Conservation (phyloP, 441 rosid genomes). For the Jatropha multifida region DNA sequence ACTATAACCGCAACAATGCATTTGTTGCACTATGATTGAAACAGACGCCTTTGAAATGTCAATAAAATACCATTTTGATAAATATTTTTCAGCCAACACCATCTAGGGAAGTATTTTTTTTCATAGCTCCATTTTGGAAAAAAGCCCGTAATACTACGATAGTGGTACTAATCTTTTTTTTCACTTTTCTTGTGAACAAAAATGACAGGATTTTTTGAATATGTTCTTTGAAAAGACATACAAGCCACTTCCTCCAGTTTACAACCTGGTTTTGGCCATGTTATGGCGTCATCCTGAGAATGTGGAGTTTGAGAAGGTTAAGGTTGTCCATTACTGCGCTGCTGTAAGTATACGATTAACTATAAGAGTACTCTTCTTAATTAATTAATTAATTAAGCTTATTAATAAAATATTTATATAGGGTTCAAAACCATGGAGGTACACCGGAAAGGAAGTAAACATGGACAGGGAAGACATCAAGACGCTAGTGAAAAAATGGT, state of each 20-base stretch:
- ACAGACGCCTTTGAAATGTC: no score
- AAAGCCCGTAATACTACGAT: no score
- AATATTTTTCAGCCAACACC: no score
- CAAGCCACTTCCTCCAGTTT: slow-evolving; percentile 53
- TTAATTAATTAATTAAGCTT: background rate
- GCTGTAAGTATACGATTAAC: slow-evolving; percentile 33
- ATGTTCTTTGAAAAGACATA: slow-evolving; percentile 61
- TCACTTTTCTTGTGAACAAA: background rate
- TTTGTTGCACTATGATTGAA: no score
- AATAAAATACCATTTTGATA: no score
- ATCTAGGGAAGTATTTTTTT: no score
- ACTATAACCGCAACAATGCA: no score
- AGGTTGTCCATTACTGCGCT: slow-evolving; percentile 78
- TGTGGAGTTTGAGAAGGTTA: slow-evolving; percentile 49
- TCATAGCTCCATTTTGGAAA: no score
- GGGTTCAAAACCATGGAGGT: slow-evolving; percentile 67
- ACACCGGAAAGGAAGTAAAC: slow-evolving; percentile 61
- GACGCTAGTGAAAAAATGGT: slow-evolving; percentile 61
- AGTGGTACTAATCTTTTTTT: no score
- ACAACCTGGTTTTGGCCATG: slow-evolving; percentile 76
- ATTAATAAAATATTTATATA: background rate
- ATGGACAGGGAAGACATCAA: slow-evolving; percentile 73
- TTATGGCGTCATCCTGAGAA: slow-evolving; percentile 76
- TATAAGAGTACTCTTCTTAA: background rate
- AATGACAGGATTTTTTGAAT: slow-evolving; percentile 63